A percentile compares a stretch with the other conserved stretches of the same genome.
phyloP scores from a whole-genome alignment of 371 early-diverging fungal species.

The Zancudomyces culisetae region DNA sequence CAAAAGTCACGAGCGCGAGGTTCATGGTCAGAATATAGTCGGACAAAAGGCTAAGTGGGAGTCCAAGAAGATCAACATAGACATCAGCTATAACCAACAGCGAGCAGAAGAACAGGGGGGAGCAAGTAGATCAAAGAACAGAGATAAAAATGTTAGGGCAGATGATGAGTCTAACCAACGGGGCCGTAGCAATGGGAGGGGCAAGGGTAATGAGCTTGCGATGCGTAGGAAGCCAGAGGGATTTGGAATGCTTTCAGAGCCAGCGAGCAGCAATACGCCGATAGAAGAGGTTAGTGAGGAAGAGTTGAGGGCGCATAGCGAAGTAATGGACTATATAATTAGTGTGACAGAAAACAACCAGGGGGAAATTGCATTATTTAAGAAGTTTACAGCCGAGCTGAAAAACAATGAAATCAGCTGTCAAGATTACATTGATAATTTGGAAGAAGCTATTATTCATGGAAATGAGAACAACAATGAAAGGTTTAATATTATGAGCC shows the following conservation, averaged over 20 bases:
- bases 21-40: constrained; percentile 10
- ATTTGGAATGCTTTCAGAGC: constrained; percentile 1
- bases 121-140: background rate
- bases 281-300: background rate
- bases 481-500: too few species aligned
- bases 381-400: background rate
- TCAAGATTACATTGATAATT: background rate
- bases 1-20: constrained; percentile 44
- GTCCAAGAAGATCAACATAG: constrained; percentile 16
- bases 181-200: background rate
- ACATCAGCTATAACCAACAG: constrained; percentile 8
- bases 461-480: background rate
- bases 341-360: background rate
- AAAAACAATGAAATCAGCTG: background rate
- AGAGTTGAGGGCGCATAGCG: background rate
- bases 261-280: background rate
- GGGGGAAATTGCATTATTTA: background rate
- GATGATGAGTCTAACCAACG: background rate
- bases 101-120: constrained; percentile 1
- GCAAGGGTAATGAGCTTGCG: background rate
- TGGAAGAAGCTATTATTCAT: background rate
- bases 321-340: background rate
- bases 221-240: background rate
- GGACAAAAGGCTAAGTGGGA: constrained; percentile 22
- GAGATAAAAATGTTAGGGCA: background rate